Evolutionary conservation across 2,329 filamentous ascomycete genomes (phyloP).

Genomic region (Escovopsis sp.): DNA sequence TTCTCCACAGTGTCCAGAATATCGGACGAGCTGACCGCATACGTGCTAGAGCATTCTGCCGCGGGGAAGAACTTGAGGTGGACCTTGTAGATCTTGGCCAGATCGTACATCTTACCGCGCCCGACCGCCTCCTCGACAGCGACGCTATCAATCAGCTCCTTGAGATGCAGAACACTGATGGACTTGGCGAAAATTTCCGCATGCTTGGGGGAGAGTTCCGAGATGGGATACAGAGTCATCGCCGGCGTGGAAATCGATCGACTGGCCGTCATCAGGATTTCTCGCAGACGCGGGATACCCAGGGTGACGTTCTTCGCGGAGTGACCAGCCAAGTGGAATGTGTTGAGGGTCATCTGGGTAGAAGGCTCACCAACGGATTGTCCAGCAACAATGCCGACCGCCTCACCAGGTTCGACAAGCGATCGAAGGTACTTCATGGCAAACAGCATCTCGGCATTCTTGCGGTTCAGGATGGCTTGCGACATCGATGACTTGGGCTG

Average conservation of each 20-base stretch:
- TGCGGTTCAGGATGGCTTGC: constrained; percentile 39
- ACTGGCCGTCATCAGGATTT: constrained; percentile 97
- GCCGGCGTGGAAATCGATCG: constrained; percentile 76
- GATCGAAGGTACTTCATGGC: constrained; percentile 88
- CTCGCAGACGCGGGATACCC: constrained; percentile 90
- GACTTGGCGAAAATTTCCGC: constrained; percentile 76
- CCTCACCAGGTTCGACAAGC: constrained; percentile 86
- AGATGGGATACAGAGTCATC: constrained; percentile 71
- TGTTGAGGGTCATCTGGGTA: constrained; percentile 98
- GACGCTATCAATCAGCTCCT: constrained; percentile 70
- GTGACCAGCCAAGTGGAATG: constrained; percentile 98
- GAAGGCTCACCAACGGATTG: constrained; percentile 96
- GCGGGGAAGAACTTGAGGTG: constrained; percentile 71
- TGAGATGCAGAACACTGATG: constrained; percentile 73
- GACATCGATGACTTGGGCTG: constrained; percentile 13
- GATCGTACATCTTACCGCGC: constrained; percentile 48
- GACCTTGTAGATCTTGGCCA: constrained; percentile 77
- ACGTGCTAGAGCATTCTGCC: constrained; percentile 70
- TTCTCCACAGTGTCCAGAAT: constrained; percentile 68
- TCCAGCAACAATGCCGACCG: constrained; percentile 89
- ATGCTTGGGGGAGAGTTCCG: constrained; percentile 53
- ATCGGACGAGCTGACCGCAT: constrained; percentile 66
- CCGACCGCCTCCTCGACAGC: constrained; percentile 69
- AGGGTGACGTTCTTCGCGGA: constrained; percentile 97
- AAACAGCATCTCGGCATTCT: constrained; percentile 70